A percentile compares a stretch with the other conserved stretches of the same genome.
Evolutionary conservation across 441 rosid genomes (phyloP).

Genomic region (Mallotus repandus): DNA sequence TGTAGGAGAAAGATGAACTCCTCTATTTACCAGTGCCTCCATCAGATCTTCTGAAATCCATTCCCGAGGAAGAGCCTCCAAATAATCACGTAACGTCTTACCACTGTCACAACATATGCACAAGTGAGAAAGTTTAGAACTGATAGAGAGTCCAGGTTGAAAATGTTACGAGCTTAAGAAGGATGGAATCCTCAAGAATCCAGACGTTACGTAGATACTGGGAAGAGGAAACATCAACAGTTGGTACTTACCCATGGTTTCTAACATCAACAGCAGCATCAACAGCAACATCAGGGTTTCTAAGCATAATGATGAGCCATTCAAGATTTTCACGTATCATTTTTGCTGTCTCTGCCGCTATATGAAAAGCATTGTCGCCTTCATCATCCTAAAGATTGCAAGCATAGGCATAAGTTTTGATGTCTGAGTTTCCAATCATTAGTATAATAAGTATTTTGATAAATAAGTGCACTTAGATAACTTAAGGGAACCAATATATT

Average conservation of each 20-base stretch:
- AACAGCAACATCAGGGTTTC: conserved; percentile 76
- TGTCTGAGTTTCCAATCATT: conserved; percentile 12
- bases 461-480: not conserved
- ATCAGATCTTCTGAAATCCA: conserved; percentile 98
- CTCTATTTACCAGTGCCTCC: conserved; percentile 80
- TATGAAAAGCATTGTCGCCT: conserved; percentile 97
- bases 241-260: conserved; percentile 80
- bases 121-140: conserved; percentile 21
- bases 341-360: conserved; percentile 98
- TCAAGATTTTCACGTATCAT: conserved; percentile 99
- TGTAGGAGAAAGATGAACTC: conserved; percentile 90
- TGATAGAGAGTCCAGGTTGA: conserved; percentile 10
- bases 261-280: conserved; percentile 85
- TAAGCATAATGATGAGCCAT: conserved; percentile 93
- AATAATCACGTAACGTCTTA: conserved; percentile 82
- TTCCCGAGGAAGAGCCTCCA: conserved; percentile 98
- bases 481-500: not conserved
- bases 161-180: conserved; percentile 10
- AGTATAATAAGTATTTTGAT: not conserved
- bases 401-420: not conserved
- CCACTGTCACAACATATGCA: conserved; percentile 57
- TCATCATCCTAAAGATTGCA: conserved; percentile 78
- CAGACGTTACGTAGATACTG: conserved; percentile 1
- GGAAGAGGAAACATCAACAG: not conserved
- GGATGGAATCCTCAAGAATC: conserved; percentile 3